Conservation (phyloP, 352 stramenopile genomes). For the Globisporangium ultimum region DNA sequence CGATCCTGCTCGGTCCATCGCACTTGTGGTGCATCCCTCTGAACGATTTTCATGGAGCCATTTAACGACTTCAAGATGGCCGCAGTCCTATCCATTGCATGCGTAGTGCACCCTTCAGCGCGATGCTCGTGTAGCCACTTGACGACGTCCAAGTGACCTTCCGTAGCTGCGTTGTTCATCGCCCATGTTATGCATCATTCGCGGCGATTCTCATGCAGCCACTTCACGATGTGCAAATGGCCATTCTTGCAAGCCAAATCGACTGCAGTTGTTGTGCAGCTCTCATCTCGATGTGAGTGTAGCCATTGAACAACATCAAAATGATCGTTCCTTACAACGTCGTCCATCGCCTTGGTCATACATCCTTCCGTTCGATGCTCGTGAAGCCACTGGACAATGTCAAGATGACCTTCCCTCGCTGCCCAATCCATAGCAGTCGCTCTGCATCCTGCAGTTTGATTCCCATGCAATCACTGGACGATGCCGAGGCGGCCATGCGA, state of each 20-base stretch:
- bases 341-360: background rate
- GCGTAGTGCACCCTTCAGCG: conserved; percentile 3
- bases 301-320: background rate
- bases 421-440: conserved; percentile 4
- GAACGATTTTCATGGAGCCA: conserved; percentile 1
- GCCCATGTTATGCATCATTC: background rate
- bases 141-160: background rate
- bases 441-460: background rate
- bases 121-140: conserved; percentile 4
- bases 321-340: background rate
- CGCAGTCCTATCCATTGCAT: conserved; percentile 1
- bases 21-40: background rate
- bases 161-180: background rate
- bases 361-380: conserved; percentile 1
- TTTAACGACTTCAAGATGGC: conserved; percentile 5
- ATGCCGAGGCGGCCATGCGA: background rate
- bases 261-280: background rate
- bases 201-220: conserved; percentile 2
- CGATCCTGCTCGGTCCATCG: background rate
- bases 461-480: background rate
- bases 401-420: conserved; percentile 1
- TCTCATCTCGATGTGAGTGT: background rate
- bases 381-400: conserved; percentile 5
- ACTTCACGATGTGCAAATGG: conserved; percentile 1
- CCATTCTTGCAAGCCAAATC: background rate